A percentile compares a stretch with the other conserved stretches of the same genome.
These are phyloP conservation scores for Phytophthora crassamura DNA, from an alignment of 352 stramenopile genomes.

Conservation along the genomic window DNA sequence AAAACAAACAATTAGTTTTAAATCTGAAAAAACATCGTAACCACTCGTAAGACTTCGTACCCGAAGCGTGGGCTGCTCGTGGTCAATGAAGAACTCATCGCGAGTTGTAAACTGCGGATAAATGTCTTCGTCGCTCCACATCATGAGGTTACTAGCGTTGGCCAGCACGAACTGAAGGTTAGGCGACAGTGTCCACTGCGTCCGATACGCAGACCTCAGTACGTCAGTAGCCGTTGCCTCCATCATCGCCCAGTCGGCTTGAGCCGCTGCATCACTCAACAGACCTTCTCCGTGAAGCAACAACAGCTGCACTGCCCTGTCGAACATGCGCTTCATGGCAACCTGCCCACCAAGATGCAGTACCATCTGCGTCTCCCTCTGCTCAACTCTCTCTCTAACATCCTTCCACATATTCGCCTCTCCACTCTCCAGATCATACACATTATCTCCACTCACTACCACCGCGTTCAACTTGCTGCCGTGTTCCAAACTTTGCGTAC, in stretches of 20 bases:
- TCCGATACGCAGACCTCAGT: slow-evolving; percentile 69
- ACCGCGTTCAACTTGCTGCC: slow-evolving; percentile 33
- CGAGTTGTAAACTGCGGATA: slow-evolving; percentile 72
- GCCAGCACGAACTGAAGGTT: slow-evolving; percentile 64
- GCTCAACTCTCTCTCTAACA: slow-evolving; percentile 45
- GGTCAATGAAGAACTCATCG: slow-evolving; percentile 59
- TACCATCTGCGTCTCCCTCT: slow-evolving; percentile 44
- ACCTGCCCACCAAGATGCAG: slow-evolving; percentile 81
- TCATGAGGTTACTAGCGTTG: slow-evolving; percentile 80
- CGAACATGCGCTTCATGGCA: slow-evolving; percentile 68
- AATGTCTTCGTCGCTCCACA: slow-evolving; percentile 80
- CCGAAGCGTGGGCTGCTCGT: slow-evolving; percentile 66
- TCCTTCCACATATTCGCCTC: slow-evolving; percentile 60
- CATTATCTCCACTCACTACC: slow-evolving; percentile 60
- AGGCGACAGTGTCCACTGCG: slow-evolving; percentile 64
- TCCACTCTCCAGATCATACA: slow-evolving; percentile 50
- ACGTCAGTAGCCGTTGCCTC: slow-evolving; percentile 59
- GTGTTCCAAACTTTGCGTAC: slow-evolving; percentile 51
- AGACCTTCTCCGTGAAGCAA: slow-evolving; percentile 52
- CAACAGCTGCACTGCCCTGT: slow-evolving; percentile 68
- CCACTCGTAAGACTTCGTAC: slow-evolving; percentile 8
- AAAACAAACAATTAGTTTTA: background rate
- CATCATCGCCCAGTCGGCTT: slow-evolving; percentile 47
- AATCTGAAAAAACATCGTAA: background rate
- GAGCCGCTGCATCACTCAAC: slow-evolving; percentile 5